These are phyloP conservation scores for Fusarium tanahbumbuense DNA, from an alignment of 2,329 filamentous ascomycete genomes.

Conservation along the genomic window DNA sequence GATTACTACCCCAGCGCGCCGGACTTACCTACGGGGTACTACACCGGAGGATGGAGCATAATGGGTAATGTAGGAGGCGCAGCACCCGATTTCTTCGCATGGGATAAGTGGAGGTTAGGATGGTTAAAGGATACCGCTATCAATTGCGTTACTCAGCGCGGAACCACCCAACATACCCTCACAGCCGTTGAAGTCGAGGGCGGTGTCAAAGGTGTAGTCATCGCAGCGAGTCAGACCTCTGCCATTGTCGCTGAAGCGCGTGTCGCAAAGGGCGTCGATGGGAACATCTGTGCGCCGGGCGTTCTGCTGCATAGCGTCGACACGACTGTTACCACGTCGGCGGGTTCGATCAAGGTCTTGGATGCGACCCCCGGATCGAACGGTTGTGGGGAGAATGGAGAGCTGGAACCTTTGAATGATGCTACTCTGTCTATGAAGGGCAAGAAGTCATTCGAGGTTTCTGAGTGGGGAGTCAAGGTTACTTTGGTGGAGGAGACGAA, in stretches of 20 bases:
- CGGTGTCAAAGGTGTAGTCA: constrained; percentile 27
- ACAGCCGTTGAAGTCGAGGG: constrained; percentile 17
- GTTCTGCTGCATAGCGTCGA: constrained; percentile 53
- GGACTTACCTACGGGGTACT: constrained; percentile 42
- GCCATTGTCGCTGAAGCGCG: constrained; percentile 51
- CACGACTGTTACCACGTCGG: constrained; percentile 45
- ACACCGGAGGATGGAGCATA: constrained; percentile 53
- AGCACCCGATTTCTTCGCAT: constrained; percentile 53
- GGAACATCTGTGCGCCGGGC: constrained; percentile 47
- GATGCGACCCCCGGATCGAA: constrained; percentile 48
- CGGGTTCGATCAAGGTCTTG: constrained; percentile 49
- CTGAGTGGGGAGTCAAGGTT: constrained; percentile 30
- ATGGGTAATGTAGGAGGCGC: constrained; percentile 53
- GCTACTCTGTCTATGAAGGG: constrained; percentile 43
- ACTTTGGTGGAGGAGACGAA: constrained; percentile 7
- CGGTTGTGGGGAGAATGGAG: constrained; percentile 43
- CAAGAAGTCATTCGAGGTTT: constrained; percentile 7
- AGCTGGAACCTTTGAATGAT: constrained; percentile 47
- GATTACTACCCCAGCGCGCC: constrained; percentile 50
- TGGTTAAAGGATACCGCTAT: constrained; percentile 51
- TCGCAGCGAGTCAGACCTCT: constrained; percentile 19
- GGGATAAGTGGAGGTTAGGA: constrained; percentile 55
- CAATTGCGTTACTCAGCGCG: constrained; percentile 46
- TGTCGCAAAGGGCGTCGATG: constrained; percentile 42
- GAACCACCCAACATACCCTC: constrained; percentile 45